phyloP scores from a whole-genome alignment of 257 asterid species.

The Gardenia jasminoides region DNA sequence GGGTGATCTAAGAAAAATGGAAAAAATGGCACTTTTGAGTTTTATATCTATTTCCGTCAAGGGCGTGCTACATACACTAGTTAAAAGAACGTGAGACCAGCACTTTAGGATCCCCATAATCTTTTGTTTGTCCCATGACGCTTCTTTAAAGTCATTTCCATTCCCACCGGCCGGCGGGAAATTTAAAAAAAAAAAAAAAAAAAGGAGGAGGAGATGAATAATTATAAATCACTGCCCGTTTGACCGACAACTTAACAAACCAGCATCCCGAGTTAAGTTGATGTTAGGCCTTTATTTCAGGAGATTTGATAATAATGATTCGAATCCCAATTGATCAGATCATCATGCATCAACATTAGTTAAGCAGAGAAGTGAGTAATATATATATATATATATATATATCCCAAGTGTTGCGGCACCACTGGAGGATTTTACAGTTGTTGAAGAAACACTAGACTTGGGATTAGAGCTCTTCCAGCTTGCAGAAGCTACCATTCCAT shows the following conservation, averaged over 20 bases:
- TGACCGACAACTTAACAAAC: conserved; percentile 38
- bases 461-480: conserved; percentile 21
- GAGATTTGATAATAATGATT: conserved; percentile 1
- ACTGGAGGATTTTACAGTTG: conserved; percentile 39
- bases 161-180: conserved; percentile 29
- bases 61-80: background rate
- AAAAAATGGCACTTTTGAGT: too few relatives aligned
- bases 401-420: conserved; percentile 53
- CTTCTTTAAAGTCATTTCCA: background rate
- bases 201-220: background rate
- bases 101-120: conserved; percentile 21
- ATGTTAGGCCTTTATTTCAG: conserved; percentile 26
- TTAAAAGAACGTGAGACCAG: background rate
- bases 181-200: background rate
- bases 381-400: too few relatives aligned
- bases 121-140: conserved; percentile 35
- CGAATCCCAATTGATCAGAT: conserved; percentile 27
- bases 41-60: too few relatives aligned
- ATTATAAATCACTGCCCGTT: background rate
- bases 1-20: too few relatives aligned
- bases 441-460: conserved; percentile 34
- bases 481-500: background rate
- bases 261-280: background rate
- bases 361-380: background rate
- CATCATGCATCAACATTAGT: too few relatives aligned